These are phyloP conservation scores for Eucalyptus rudis DNA, from an alignment of 345 rosid genomes.

Conservation along the genomic window DNA sequence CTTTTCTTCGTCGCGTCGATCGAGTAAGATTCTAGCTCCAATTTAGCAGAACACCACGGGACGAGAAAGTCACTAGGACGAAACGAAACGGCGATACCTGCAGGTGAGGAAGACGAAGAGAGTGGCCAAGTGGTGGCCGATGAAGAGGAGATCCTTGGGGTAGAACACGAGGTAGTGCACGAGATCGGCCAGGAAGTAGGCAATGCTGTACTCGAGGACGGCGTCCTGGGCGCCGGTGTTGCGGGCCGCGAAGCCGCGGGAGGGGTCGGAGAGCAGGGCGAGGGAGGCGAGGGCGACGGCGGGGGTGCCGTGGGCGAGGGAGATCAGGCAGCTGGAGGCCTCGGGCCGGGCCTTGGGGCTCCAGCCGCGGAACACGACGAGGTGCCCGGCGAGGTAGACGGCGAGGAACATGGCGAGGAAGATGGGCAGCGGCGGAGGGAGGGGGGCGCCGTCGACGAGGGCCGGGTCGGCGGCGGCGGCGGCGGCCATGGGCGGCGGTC, in stretches of 20 bases:
- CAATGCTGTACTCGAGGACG: slow-evolving; percentile 70
- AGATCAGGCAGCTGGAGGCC: slow-evolving; percentile 73
- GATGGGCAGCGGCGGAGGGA: slow-evolving; percentile 6
- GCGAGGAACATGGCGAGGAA: slow-evolving; percentile 43
- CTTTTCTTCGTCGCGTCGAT: not conserved
- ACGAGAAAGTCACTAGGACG: not conserved
- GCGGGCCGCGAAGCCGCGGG: slow-evolving; percentile 34
- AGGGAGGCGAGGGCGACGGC: slow-evolving; percentile 53
- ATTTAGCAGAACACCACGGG: not conserved
- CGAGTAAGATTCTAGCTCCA: not conserved
- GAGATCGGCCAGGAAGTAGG: slow-evolving; percentile 74
- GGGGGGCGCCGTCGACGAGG: not conserved
- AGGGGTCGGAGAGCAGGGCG: slow-evolving; percentile 33
- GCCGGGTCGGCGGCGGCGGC: not conserved
- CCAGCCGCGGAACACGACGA: slow-evolving; percentile 64
- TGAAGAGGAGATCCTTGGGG: slow-evolving; percentile 77
- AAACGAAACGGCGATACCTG: slow-evolving; percentile 9
- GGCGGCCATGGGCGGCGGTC: not conserved
- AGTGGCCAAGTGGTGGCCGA: slow-evolving; percentile 79
- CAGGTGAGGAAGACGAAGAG: slow-evolving; percentile 84
- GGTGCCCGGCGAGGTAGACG: slow-evolving; percentile 43
- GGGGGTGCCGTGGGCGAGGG: slow-evolving; percentile 73
- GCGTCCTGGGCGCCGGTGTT: slow-evolving; percentile 40
- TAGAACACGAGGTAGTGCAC: slow-evolving; percentile 63
- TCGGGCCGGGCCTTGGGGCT: slow-evolving; percentile 49